Base-by-base conservation (phyloP, 345 rosid species). In the Salix brachista region DNA sequence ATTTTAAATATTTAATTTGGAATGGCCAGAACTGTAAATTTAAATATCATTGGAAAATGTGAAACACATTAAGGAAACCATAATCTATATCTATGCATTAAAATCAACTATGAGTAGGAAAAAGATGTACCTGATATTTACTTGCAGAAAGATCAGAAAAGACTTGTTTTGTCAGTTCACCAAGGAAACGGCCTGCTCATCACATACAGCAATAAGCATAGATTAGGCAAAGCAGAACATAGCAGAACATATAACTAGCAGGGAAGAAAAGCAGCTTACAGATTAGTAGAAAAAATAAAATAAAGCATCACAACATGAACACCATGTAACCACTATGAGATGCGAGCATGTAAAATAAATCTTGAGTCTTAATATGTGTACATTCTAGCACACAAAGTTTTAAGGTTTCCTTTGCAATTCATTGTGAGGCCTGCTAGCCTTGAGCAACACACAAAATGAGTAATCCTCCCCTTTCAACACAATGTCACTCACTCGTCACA, bases 61-160 rank as follows among this genome's bases (percentile, higher is more conserved):
- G 12, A 25, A 23, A 58, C 26, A 23, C 14, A 58, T 8, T 1
- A 58, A 58, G 6, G 14, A 58, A 34, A 72, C 13, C 28, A 13
- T 19, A 46, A 48, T 30, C 39, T 25, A 39, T 41, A 69, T 37
- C 61, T 9, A 58, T 30, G 18, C 17, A 62, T 12, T 54, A 16
- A 42, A 23, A 30, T 66, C 60, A 69, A 13, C 56, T 23, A 50
- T 14, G 8, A 58, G 39, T 23, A 70, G 66, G 65, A 71, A 19
- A 73, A 71, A 41, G 70, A 73, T 69, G 54, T 73, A 91, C 99
- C 97, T 94, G 99, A 85, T 91, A 96, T 92, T 96, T 96, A 81
- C 99, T 94, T 50, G 99, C 95, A 82, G 70, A 88, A 42, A 96
- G 99, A 83, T 96, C 99, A 42, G 89, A 79, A 83, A 96, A 90